Evolutionary conservation across 2,329 filamentous ascomycete species (phyloP).

Genomic region (Mariannaea sp.): DNA sequence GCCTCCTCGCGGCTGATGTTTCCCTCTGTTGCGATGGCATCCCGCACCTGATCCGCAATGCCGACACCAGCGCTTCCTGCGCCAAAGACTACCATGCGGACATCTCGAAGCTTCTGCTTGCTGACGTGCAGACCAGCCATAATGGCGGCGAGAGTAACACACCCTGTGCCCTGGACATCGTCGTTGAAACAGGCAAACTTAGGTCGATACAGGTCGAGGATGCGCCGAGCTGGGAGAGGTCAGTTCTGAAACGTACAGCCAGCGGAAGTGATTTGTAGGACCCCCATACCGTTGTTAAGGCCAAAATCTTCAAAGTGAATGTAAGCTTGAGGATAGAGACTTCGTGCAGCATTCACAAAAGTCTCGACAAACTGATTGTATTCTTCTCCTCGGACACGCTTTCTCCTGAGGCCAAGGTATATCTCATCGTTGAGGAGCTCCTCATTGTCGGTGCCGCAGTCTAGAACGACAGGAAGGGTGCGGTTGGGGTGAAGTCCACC

Average conservation of each 20-base stretch:
- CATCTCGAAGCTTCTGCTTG: slow-evolving; percentile 67
- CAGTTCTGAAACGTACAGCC: neutral
- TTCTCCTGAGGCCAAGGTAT: slow-evolving; percentile 75
- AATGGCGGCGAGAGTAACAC: slow-evolving; percentile 82
- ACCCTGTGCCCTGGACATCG: slow-evolving; percentile 87
- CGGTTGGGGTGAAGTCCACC: slow-evolving; percentile 83
- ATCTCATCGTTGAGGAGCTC: slow-evolving; percentile 74
- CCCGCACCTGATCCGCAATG: slow-evolving; percentile 82
- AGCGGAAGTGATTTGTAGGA: neutral
- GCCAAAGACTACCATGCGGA: slow-evolving; percentile 77
- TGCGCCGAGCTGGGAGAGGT: slow-evolving; percentile 61
- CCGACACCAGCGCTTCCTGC: slow-evolving; percentile 82
- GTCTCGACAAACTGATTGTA: slow-evolving; percentile 79
- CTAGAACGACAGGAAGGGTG: slow-evolving; percentile 79
- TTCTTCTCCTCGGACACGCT: slow-evolving; percentile 68
- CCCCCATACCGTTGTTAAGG: slow-evolving; percentile 62
- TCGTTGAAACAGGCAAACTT: slow-evolving; percentile 87
- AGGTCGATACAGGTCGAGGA: slow-evolving; percentile 76
- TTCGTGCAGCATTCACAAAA: slow-evolving; percentile 71
- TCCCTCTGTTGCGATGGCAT: slow-evolving; percentile 74
- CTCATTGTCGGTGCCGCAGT: slow-evolving; percentile 85
- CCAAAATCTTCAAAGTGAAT: slow-evolving; percentile 93
- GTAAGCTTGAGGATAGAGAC: slow-evolving; percentile 77
- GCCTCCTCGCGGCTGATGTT: slow-evolving; percentile 74
- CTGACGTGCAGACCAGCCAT: slow-evolving; percentile 75